A percentile compares a stretch with the other conserved stretches of the same genome.
phyloP scores from a whole-genome alignment of 2,329 filamentous ascomycete species.

The Trichoderma sp. region DNA sequence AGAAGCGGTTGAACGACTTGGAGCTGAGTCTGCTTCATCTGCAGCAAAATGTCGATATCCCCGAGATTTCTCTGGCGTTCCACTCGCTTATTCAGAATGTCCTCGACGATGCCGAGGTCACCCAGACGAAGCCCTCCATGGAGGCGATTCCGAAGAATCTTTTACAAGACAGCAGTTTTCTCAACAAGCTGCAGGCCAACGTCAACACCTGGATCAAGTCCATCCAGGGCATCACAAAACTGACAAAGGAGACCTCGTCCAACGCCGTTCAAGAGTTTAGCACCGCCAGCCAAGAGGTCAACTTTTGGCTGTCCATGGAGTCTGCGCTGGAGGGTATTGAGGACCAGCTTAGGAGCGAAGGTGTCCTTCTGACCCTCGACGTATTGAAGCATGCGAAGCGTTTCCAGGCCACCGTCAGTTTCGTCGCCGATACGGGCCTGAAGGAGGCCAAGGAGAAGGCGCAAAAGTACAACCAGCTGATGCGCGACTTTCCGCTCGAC shows the following conservation, averaged over 20 bases:
- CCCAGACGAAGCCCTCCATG: constrained; percentile 66
- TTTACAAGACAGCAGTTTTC: constrained; percentile 85
- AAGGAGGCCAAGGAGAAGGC: constrained; percentile 96
- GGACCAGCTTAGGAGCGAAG: constrained; percentile 80
- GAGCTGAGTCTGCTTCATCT: constrained; percentile 87
- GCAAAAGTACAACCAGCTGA: constrained; percentile 97
- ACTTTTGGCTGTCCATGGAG: constrained; percentile 99
- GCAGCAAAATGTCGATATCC: constrained; percentile 97
- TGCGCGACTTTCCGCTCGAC: constrained; percentile 96
- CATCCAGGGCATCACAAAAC: constrained; percentile 93
- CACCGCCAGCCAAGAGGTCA: constrained; percentile 95
- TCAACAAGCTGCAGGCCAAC: constrained; percentile 88
- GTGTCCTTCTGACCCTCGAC: constrained; percentile 86
- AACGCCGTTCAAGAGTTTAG: constrained; percentile 53
- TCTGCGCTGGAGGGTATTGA: constrained; percentile 89
- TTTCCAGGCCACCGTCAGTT: constrained; percentile 96
- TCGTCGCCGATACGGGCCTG: constrained; percentile 90
- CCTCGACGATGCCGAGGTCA: constrained; percentile 71
- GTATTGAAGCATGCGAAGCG: constrained; percentile 96
- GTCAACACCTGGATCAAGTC: constrained; percentile 99
- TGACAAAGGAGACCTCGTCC: constrained; percentile 75
- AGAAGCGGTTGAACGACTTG: constrained; percentile 93
- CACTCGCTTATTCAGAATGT: constrained; percentile 86
- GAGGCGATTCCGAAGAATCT: constrained; percentile 74
- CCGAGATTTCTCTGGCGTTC: constrained; percentile 81